Conservation (phyloP, 805 yeast species). For the Candida insectorum region DNA sequence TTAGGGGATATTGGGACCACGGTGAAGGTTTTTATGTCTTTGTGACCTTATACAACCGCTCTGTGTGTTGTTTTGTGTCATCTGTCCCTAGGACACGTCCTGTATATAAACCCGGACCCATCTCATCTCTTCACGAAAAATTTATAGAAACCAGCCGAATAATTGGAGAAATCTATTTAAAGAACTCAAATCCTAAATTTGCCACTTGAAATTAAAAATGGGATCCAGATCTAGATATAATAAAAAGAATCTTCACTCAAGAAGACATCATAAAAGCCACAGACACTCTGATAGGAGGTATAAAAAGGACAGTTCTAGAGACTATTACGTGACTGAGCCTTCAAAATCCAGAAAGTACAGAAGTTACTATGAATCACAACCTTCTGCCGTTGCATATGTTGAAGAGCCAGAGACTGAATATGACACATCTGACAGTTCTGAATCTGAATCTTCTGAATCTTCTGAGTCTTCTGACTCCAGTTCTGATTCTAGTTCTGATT, state of each 20-base stretch:
- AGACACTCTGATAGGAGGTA: constrained; percentile 12
- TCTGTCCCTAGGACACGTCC: no score
- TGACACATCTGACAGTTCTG: constrained; percentile 1
- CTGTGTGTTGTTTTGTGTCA: no score
- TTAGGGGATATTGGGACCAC: no score
- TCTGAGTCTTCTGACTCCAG: not conserved
- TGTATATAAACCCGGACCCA: not conserved
- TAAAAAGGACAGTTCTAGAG: constrained; percentile 16
- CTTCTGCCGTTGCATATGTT: constrained; percentile 33
- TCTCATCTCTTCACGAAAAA: constrained; percentile 2
- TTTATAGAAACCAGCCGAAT: not conserved
- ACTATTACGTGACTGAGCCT: constrained; percentile 4
- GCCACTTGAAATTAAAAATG: not conserved
- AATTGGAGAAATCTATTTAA: no score
- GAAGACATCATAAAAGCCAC: not conserved
- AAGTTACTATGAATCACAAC: constrained; percentile 32
- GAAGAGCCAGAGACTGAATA: constrained; percentile 43
- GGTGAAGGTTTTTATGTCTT: no score
- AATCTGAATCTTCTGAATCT: constrained; percentile 1
- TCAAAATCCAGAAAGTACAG: constrained; percentile 22
- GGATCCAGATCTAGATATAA: constrained; percentile 1
- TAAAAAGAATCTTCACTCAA: constrained; percentile 1
- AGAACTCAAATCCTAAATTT: not conserved
- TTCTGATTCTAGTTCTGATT: no score
- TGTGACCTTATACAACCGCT: no score